These are phyloP conservation scores for Brassica hybrid DNA, from an alignment of 441 rosid species.

Conservation along the genomic window DNA sequence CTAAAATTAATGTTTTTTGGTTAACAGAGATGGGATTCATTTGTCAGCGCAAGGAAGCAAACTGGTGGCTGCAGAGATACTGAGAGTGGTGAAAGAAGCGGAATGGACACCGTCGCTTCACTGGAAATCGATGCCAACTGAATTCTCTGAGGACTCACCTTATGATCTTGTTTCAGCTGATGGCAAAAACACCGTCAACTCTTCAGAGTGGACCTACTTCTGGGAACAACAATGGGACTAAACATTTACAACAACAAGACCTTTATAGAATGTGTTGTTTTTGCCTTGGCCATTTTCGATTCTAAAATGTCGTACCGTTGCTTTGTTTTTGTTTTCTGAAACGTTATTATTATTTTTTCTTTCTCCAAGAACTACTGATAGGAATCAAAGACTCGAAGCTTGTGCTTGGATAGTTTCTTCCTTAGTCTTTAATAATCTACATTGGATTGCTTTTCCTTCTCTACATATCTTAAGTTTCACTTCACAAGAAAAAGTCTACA, in stretches of 20 bases:
- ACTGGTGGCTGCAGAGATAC: conserved; percentile 76
- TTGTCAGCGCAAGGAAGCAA: conserved; percentile 89
- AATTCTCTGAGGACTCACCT: conserved; percentile 76
- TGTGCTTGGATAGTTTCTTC: too few species aligned
- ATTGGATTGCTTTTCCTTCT: too few species aligned
- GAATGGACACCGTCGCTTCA: conserved; percentile 89
- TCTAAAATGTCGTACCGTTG: too few species aligned
- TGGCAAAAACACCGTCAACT: conserved; percentile 71
- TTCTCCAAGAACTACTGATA: too few species aligned
- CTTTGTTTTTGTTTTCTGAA: too few species aligned
- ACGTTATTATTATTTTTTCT: too few species aligned
- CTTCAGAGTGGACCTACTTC: conserved; percentile 87
- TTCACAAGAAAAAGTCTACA: too few species aligned
- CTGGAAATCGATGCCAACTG: conserved; percentile 89
- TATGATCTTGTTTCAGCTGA: conserved; percentile 85
- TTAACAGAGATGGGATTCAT: conserved; percentile 82
- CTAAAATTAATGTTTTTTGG: not conserved
- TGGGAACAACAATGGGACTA: conserved; percentile 80
- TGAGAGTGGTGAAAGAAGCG: conserved; percentile 75
- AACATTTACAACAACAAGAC: conserved; percentile 5
- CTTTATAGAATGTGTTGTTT: too few species aligned
- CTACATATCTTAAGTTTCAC: too few species aligned
- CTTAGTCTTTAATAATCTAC: too few species aligned
- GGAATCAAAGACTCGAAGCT: too few species aligned
- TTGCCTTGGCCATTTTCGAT: too few species aligned